Percentiles rank a stretch among this genome's conserved stretches.
phyloP scores from a whole-genome alignment of 371 early-diverging fungal species.

The Scutellospora calospora region DNA sequence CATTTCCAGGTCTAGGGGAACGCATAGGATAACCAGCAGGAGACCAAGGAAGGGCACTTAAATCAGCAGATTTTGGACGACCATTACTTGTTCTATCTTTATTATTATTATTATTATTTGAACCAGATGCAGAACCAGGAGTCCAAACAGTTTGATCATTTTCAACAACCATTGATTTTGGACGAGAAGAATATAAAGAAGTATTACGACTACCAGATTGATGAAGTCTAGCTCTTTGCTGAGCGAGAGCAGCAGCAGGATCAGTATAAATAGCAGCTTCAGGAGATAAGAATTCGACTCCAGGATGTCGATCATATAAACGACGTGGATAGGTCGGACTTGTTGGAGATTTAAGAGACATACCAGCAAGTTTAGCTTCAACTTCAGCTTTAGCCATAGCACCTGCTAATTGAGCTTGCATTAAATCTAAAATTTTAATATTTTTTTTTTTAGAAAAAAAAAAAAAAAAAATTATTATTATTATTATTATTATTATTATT shows the following conservation, averaged over 20 bases:
- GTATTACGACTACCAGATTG: slow-evolving; percentile 48
- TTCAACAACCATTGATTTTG: slow-evolving; percentile 44
- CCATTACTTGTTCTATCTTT: slow-evolving; percentile 43
- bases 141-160: slow-evolving; percentile 43
- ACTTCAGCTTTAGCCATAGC: slow-evolving; percentile 70
- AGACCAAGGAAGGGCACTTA: slow-evolving; percentile 45
- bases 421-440: slow-evolving; percentile 52
- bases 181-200: slow-evolving; percentile 43
- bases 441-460: background rate
- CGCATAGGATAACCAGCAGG: slow-evolving; percentile 33
- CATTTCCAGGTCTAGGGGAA: slow-evolving; percentile 34
- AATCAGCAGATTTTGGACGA: slow-evolving; percentile 45
- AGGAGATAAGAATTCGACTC: slow-evolving; percentile 48
- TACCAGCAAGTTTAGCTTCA: slow-evolving; percentile 68
- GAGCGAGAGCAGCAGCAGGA: slow-evolving; percentile 55
- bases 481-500: background rate
- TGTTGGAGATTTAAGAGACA: slow-evolving; percentile 58
- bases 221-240: slow-evolving; percentile 55
- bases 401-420: slow-evolving; percentile 64
- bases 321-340: slow-evolving; percentile 57
- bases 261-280: slow-evolving; percentile 48
- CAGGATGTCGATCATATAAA: slow-evolving; percentile 75
- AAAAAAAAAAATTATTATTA: background rate
- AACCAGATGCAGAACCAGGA: background rate
- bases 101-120: slow-evolving; percentile 27